Conservation (phyloP, 495 filamentous ascomycete species). For the Aspergillus mulundensis region DNA sequence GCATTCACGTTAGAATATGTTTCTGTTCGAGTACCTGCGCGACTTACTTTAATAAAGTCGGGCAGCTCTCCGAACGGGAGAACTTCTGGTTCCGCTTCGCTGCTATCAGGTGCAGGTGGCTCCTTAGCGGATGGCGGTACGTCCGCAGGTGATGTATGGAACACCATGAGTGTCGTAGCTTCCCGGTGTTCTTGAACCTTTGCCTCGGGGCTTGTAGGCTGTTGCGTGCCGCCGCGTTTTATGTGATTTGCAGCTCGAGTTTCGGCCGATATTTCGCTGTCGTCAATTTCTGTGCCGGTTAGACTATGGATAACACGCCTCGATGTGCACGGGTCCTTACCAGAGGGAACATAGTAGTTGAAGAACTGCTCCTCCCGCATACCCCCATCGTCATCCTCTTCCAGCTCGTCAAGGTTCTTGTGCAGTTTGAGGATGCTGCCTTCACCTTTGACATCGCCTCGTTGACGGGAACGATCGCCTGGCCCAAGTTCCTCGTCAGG, state of each 20-base stretch:
- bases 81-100: slow-evolving; percentile 31
- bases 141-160: slow-evolving; percentile 69
- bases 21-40: background rate
- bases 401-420: slow-evolving; percentile 55
- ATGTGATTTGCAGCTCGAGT: slow-evolving; percentile 53
- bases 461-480: slow-evolving; percentile 61
- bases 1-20: background rate
- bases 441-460: slow-evolving; percentile 68
- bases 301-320: slow-evolving; percentile 12
- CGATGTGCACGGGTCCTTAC: slow-evolving; percentile 20
- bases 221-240: slow-evolving; percentile 59
- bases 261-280: slow-evolving; percentile 46
- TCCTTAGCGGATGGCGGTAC: slow-evolving; percentile 76
- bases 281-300: slow-evolving; percentile 49
- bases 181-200: slow-evolving; percentile 68
- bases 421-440: slow-evolving; percentile 78
- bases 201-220: slow-evolving; percentile 61
- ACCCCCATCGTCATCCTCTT: slow-evolving; percentile 63
- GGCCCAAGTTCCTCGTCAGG: slow-evolving; percentile 77
- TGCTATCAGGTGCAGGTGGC: slow-evolving; percentile 47
- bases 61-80: slow-evolving; percentile 47
- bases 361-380: slow-evolving; percentile 43
- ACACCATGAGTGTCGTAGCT: slow-evolving; percentile 73
- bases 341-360: slow-evolving; percentile 40
- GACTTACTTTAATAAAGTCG: slow-evolving; percentile 41